These are phyloP conservation scores for Neurospora sp. DNA, from an alignment of 495 filamentous ascomycete genomes.

Conservation along the genomic window DNA sequence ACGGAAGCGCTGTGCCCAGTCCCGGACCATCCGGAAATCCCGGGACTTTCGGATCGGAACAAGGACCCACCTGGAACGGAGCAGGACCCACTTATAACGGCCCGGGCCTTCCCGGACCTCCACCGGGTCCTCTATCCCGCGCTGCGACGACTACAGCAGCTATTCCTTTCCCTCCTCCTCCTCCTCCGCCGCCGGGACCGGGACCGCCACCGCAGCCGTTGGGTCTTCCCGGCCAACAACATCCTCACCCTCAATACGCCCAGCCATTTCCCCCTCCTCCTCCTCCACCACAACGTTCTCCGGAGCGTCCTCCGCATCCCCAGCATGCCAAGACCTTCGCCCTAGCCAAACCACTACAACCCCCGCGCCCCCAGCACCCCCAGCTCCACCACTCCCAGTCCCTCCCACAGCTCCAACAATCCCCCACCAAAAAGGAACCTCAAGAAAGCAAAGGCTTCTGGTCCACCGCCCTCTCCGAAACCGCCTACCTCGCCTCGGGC, in stretches of 20 bases:
- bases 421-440: neutral
- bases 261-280: neutral
- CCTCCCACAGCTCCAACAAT: neutral
- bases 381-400: neutral
- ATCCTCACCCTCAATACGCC: neutral
- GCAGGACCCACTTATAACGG: neutral
- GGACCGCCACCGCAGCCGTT: neutral
- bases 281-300: neutral
- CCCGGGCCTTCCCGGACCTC: neutral
- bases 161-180: neutral
- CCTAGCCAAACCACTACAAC: neutral
- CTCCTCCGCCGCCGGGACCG: neutral
- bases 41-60: neutral
- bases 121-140: neutral
- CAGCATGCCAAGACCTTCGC: neutral
- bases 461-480: constrained; percentile 43
- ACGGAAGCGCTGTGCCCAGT: neutral
- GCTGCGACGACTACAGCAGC: neutral
- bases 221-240: neutral
- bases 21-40: neutral
- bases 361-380: neutral
- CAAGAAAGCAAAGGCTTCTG: constrained; percentile 16
- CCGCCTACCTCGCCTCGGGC: constrained; percentile 53
- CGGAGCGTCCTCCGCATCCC: neutral
- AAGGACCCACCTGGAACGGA: neutral